Percentiles rank a stretch among this genome's conserved stretches.
phyloP scores from a whole-genome alignment of 257 asterid species.

The Solanum chilense region DNA sequence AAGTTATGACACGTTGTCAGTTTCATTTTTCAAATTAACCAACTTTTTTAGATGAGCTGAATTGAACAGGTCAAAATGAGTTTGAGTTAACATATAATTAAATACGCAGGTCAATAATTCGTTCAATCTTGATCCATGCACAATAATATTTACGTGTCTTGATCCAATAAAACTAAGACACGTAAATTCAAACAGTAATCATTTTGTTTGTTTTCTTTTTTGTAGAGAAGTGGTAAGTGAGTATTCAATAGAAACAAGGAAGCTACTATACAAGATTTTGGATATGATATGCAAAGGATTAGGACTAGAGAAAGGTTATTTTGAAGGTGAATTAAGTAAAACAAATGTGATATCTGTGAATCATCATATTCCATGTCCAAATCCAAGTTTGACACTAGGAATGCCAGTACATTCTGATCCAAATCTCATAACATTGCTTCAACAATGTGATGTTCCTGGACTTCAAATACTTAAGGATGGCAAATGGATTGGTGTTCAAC shows the following conservation, averaged over 20 bases:
- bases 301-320: conserved; percentile 25
- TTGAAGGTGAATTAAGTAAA: conserved; percentile 26
- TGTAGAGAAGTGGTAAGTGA: conserved; percentile 13
- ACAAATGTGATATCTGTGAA: conserved; percentile 39
- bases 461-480: conserved; percentile 30
- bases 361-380: conserved; percentile 63
- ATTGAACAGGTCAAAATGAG: neutral
- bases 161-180: neutral
- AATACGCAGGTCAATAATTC: neutral
- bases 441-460: conserved; percentile 26
- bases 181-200: neutral
- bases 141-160: neutral
- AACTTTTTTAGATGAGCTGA: neutral
- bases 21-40: neutral
- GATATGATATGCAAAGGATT: conserved; percentile 45
- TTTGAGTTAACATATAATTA: neutral
- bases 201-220: neutral
- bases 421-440: conserved; percentile 51
- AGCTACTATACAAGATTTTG: conserved; percentile 23
- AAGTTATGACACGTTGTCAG: neutral
- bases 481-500: conserved; percentile 41
- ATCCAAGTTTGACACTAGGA: conserved; percentile 63
- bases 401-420: conserved; percentile 65
- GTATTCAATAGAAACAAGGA: conserved; percentile 31
- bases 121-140: neutral